Evolutionary conservation across 768 basidiomycete genomes (phyloP), one percentile per base, ranked within the genome.

Genomic region (Boletus huronensis): DNA sequence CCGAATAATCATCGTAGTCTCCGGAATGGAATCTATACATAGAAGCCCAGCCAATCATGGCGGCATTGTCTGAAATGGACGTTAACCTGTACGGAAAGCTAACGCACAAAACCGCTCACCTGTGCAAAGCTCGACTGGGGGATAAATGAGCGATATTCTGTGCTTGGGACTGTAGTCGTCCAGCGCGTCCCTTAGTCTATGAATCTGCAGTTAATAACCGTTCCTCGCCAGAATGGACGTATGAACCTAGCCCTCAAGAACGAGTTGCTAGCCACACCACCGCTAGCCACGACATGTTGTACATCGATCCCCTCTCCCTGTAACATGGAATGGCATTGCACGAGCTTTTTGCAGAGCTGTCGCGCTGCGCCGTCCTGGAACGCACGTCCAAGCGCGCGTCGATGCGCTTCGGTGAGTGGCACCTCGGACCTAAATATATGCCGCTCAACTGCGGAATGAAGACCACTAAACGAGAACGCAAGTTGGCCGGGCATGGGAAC

Each of bases 41-140:
- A 0, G 90, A 86, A 4, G 94, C 89, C 90, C 88, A 96, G 2
- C 82, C 96, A 60, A 98, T 90, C 96, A 98, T 98, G 9, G 83
- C 95, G 1, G 96, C 96, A 68, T 98, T 98, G 64, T 98, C 96
- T 95, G 59, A 21, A 23, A 34, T 16, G 28, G 35, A 21, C 43
- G 13, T 36, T 23, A 40, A 48, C 36, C 49, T 26, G 38, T 14
- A 49, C 5, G 32, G 28, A 26, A 21, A n/a, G 19, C 9, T 2
- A 23, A 50, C 25, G 7, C 31, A 29, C 21, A 3, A 16, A 16
- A 19, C 6, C 36, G 2, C 75, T 50, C 53, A 89, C 92, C 92
- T 65, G 93, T 96, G 65, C 94, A 98, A 2, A 95, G 74, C 11
- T 76, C 68, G 0, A 81, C 75, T 0, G 93, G 91, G n/a, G 93